Base-by-base conservation (phyloP, 495 filamentous ascomycete species). In the Aspergillus carlsbadensis region DNA sequence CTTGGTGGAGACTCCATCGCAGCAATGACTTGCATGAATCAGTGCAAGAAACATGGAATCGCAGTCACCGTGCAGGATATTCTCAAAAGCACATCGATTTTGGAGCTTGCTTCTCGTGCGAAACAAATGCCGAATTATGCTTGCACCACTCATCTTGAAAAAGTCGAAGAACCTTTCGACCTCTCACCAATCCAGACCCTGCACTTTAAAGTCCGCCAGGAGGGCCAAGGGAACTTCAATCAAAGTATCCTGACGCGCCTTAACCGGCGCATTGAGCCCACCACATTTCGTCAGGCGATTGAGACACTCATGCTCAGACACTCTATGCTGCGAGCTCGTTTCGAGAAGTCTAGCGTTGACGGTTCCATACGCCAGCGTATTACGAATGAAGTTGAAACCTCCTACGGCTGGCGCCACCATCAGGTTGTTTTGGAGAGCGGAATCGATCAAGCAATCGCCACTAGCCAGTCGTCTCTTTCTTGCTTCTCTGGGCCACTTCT, bases 171-270 rank as follows among this genome's bases (percentile, higher is more conserved):
- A 8, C 10, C 44, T 40, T 87, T 87, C 57, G 76, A 78, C 11
- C 72, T 87, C 8, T 78, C 83, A 0, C 85, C 85, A 0, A 85
- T 87, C 68, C 85, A 88, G 60, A 70, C 76, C 20, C 58, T 86
- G 15, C 87, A 81, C 61, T 86, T 87, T 59, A 68, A 84, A 18
- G 54, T 65, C 21, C 59, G 59, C 0, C 54, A 62, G 20, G 65
- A 77, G 14, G 72, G 71, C 3, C 68, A 75, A 50, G 77, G 78
- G 41, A 76, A 81, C 40, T 87, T 83, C 64, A 86, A 86, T 60
- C 83, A 84, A 57, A 86, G 83, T 62, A 71, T 86, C 41, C 60
- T 85, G 0, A 63, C 87, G 10, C 72, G 76, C 7, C 49, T 87
- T 7, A 75, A 71, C 17, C 70, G 69, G 47, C 58, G 52, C 6